Percentiles rank a stretch among this genome's conserved stretches.
Evolutionary conservation across 352 stramenopile species (phyloP).

Genomic region (Phytophthora uliginosa): DNA sequence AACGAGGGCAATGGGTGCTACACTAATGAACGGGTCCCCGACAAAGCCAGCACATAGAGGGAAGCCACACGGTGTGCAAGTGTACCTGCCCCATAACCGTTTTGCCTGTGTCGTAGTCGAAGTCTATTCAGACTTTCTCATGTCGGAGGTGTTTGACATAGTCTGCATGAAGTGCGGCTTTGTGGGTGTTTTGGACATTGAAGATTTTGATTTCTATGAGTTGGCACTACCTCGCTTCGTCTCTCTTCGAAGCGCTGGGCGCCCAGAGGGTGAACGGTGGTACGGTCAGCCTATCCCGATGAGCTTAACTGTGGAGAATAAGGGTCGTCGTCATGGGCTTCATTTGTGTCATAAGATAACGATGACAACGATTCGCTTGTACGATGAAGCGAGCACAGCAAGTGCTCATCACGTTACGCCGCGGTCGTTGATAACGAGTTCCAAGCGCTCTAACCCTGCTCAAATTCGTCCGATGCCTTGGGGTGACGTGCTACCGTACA

Average conservation of each 20-base stretch:
- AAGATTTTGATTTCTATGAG: slow-evolving; percentile 91
- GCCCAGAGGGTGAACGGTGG: slow-evolving; percentile 87
- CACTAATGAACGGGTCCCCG: slow-evolving; percentile 51
- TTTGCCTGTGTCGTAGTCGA: slow-evolving; percentile 87
- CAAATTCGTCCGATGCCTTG: slow-evolving; percentile 85
- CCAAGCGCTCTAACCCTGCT: slow-evolving; percentile 80
- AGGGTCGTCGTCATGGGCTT: slow-evolving; percentile 74
- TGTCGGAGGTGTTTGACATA: slow-evolving; percentile 82
- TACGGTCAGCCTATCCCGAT: slow-evolving; percentile 83
- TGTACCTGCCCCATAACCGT: slow-evolving; percentile 89
- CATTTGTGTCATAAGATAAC: slow-evolving; percentile 88
- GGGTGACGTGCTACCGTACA: slow-evolving; percentile 84
- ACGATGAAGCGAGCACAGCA: slow-evolving; percentile 88
- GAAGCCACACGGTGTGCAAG: slow-evolving; percentile 62
- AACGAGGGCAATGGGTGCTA: slow-evolving; percentile 61
- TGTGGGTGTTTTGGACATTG: slow-evolving; percentile 69
- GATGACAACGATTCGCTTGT: slow-evolving; percentile 91
- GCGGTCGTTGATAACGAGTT: slow-evolving; percentile 75
- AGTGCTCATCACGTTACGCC: slow-evolving; percentile 88
- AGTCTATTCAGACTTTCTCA: slow-evolving; percentile 55
- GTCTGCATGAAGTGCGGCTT: slow-evolving; percentile 86
- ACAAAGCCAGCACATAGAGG: slow-evolving; percentile 48
- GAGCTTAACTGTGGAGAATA: slow-evolving; percentile 62
- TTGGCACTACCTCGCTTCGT: slow-evolving; percentile 86
- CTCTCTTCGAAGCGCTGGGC: slow-evolving; percentile 84